A percentile compares a stretch with the other conserved stretches of the same genome.
Conservation (phyloP, 2,329 filamentous ascomycete genomes). For the Cordyceps farinosa region DNA sequence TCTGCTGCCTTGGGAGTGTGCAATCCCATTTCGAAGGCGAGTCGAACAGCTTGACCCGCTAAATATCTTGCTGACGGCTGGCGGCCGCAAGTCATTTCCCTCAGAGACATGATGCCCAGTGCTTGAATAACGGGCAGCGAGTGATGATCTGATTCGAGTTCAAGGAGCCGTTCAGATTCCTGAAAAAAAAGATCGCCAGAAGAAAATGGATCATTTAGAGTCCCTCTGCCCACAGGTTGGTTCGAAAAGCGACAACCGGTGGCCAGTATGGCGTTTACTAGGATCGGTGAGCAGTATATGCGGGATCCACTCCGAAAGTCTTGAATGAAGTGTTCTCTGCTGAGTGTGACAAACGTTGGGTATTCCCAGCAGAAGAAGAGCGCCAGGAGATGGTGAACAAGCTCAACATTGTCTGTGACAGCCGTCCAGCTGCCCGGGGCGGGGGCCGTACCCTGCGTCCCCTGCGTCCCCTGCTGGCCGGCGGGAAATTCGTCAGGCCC, state of each 20-base stretch:
- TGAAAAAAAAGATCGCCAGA: slow-evolving; percentile 73
- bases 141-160: slow-evolving; percentile 55
- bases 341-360: slow-evolving; percentile 68
- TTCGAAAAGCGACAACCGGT: slow-evolving; percentile 67
- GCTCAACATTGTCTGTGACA: slow-evolving; percentile 52
- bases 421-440: slow-evolving; percentile 54
- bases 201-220: slow-evolving; percentile 57
- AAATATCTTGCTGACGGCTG: slow-evolving; percentile 71
- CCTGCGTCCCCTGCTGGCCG: slow-evolving; percentile 36
- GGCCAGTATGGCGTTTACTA: slow-evolving; percentile 63
- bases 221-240: slow-evolving; percentile 57
- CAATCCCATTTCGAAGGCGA: slow-evolving; percentile 68
- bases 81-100: slow-evolving; percentile 68
- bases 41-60: slow-evolving; percentile 65
- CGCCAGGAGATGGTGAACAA: slow-evolving; percentile 61
- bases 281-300: slow-evolving; percentile 64
- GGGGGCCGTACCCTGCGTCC: slow-evolving; percentile 43
- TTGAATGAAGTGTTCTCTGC: slow-evolving; percentile 64
- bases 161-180: slow-evolving; percentile 60
- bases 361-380: slow-evolving; percentile 75
- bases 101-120: slow-evolving; percentile 69
- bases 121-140: slow-evolving; percentile 69
- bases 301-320: slow-evolving; percentile 59
- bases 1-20: slow-evolving; percentile 52
- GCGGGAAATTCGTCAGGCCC: background rate